Percentiles rank a stretch among this genome's conserved stretches.
These are phyloP conservation scores for Aspergillus leporis DNA, from an alignment of 495 filamentous ascomycete genomes.

Conservation along the genomic window DNA sequence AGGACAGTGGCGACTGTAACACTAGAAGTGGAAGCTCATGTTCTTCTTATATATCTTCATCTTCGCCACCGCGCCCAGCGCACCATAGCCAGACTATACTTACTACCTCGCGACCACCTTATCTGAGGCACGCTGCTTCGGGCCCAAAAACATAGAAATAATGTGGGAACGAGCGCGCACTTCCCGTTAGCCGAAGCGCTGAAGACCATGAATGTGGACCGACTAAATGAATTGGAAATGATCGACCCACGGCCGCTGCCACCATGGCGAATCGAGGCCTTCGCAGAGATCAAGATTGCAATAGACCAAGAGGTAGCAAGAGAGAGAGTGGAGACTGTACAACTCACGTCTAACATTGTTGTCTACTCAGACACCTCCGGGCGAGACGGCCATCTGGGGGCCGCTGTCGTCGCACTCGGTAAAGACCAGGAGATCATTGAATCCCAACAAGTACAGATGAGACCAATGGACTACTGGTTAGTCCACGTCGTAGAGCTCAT, in stretches of 20 bases:
- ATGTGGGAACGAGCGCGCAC: slow-evolving; percentile 7
- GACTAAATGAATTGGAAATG: slow-evolving; percentile 20
- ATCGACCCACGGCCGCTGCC: slow-evolving; percentile 23
- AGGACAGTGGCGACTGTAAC: too few relatives aligned
- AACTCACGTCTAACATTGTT: slow-evolving; percentile 2
- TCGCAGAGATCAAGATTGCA: slow-evolving; percentile 16
- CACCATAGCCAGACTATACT: slow-evolving; percentile 11
- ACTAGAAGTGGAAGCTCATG: slow-evolving; percentile 17
- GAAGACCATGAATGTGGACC: slow-evolving; percentile 18
- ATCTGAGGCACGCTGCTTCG: slow-evolving; percentile 5
- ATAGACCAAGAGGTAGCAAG: slow-evolving; percentile 17
- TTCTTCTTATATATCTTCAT: slow-evolving; percentile 11
- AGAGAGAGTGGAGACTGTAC: slow-evolving; percentile 1
- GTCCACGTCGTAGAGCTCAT: too few relatives aligned
- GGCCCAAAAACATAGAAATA: slow-evolving; percentile 18
- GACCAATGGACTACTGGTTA: too few relatives aligned
- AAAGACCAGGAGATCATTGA: too few relatives aligned
- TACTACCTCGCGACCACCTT: slow-evolving; percentile 13
- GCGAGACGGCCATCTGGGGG: too few relatives aligned
- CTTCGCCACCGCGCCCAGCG: slow-evolving; percentile 12
- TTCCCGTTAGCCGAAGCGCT: slow-evolving; percentile 22
- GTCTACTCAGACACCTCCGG: slow-evolving; percentile 19
- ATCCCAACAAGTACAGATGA: too few relatives aligned
- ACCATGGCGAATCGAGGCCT: too few relatives aligned
- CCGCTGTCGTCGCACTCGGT: slow-evolving; percentile 14